A percentile compares a stretch with the other conserved stretches of the same genome.
Conservation (phyloP, 78 protist genomes). For the Dictyostelium purpureum region DNA sequence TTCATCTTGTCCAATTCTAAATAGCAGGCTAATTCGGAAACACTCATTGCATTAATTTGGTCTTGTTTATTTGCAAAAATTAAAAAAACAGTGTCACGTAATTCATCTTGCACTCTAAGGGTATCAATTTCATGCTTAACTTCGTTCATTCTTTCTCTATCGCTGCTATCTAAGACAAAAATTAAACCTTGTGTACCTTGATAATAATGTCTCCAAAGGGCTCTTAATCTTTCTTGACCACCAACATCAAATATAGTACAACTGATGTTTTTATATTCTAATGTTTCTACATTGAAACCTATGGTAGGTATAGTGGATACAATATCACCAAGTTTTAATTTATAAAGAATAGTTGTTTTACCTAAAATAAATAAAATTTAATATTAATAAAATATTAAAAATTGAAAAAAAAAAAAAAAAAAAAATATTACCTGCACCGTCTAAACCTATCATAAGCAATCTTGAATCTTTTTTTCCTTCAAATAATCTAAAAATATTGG, state of each 20-base stretch:
- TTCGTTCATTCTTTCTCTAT: slow-evolving; percentile 80
- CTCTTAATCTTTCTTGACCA: slow-evolving; percentile 94
- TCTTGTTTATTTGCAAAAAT: slow-evolving; percentile 92
- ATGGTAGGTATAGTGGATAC: slow-evolving; percentile 80
- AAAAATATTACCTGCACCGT: no score
- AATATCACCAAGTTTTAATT: no score
- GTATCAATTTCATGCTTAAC: slow-evolving; percentile 65
- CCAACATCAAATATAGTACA: slow-evolving; percentile 96
- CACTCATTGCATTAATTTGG: slow-evolving; percentile 83
- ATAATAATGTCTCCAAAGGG: slow-evolving; percentile 92
- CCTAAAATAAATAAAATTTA: no score
- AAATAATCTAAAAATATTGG: no score
- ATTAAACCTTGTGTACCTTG: slow-evolving; percentile 75
- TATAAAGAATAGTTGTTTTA: no score
- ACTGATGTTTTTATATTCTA: slow-evolving; percentile 88
- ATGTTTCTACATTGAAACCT: slow-evolving; percentile 71
- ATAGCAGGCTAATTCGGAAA: slow-evolving; percentile 90
- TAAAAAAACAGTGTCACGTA: slow-evolving; percentile 56
- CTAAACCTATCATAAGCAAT: no score
- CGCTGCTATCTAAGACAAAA: slow-evolving; percentile 89
- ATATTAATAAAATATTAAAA: no score
- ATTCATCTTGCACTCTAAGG: neutral
- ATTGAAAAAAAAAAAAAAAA: no score
- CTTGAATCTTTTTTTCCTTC: no score
- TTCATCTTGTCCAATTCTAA: slow-evolving; percentile 65